Base-by-base conservation (phyloP, 345 rosid genomes). In the Populus deltoides region DNA sequence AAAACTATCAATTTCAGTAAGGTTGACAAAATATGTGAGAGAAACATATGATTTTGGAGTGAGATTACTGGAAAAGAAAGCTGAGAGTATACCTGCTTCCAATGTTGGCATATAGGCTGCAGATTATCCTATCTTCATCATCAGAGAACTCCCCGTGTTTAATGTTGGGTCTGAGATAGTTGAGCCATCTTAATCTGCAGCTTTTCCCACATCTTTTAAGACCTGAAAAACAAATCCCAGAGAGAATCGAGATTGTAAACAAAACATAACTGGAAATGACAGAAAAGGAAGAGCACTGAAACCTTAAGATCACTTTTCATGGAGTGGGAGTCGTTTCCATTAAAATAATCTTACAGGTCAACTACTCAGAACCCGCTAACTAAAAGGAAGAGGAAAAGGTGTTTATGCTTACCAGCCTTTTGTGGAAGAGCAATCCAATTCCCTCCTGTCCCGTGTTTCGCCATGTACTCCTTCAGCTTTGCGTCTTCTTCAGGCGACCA, bases 161-260 rank as follows among this genome's bases (percentile, higher is more conserved):
- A 75, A 82, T 75, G 61, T 82, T 79, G 27, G 85, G 85, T 51
- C 85, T 82, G 27, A 82, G 79, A 72, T 82, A 82, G 77, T 82
- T 82, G 18, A 82, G 74, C 85, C 85, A 82, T 61, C 85, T 82
- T 71, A 82, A 73, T 72, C 85, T 75, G 63, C 85, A 82, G 77
- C 85, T 82, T 67, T 82, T 82, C 22, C 85, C 85, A 79, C 85
- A 82, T 66, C 85, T 79, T 59, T 67, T 79, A 15, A 82, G 85
- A 36, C 80, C 85, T 82, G 71, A 41, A 36, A 66, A 39, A 62
- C 70, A 33, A 39, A 59, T 22, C n/a, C 36, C 22, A 61, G 31
- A 77, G 29, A n/a, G 29, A 31, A 11, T 13, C 68, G 20, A 38
- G 24, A n/a, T 22, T 43, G 9, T 18, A 1, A 8, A 6, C 8